These are phyloP conservation scores for Ophiostoma ips DNA, from an alignment of 2,329 filamentous ascomycete genomes.

Conservation along the genomic window DNA sequence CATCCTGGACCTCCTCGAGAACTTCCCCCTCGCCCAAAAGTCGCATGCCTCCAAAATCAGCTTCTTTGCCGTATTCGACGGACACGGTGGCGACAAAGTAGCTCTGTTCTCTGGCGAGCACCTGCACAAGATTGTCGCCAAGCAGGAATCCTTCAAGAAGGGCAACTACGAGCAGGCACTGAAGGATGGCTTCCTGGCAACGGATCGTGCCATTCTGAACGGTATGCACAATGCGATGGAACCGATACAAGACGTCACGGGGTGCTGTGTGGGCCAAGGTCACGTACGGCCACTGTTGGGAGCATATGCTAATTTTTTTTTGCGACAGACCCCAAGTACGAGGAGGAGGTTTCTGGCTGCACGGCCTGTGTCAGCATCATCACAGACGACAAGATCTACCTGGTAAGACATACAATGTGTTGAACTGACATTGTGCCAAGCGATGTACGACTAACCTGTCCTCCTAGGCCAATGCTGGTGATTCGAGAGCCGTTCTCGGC, in stretches of 20 bases:
- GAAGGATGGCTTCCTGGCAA: conserved; percentile 94
- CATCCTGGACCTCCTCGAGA: conserved; percentile 69
- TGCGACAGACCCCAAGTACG: conserved; percentile 90
- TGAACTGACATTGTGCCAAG: neutral
- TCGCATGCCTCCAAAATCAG: conserved; percentile 63
- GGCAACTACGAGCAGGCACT: conserved; percentile 89
- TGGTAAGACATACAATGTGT: conserved; percentile 44
- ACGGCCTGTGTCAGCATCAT: conserved; percentile 87
- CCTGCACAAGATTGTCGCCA: conserved; percentile 85
- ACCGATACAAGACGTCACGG: too few relatives aligned
- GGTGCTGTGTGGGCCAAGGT: too few relatives aligned
- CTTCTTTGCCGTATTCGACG: conserved; percentile 97
- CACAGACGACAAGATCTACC: conserved; percentile 82
- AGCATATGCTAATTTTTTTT: conserved; percentile 10
- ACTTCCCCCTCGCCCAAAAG: conserved; percentile 40
- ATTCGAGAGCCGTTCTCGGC: conserved; percentile 86
- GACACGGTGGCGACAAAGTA: conserved; percentile 93
- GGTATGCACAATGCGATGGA: conserved; percentile 52
- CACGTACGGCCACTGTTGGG: neutral
- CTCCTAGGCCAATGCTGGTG: conserved; percentile 83
- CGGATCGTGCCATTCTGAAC: conserved; percentile 87
- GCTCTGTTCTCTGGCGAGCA: conserved; percentile 85
- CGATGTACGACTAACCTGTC: neutral
- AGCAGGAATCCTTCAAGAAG: conserved; percentile 84
- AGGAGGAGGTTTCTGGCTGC: conserved; percentile 95